phyloP scores from a whole-genome alignment of 768 basidiomycete species.

The Nidula microcarpa region DNA sequence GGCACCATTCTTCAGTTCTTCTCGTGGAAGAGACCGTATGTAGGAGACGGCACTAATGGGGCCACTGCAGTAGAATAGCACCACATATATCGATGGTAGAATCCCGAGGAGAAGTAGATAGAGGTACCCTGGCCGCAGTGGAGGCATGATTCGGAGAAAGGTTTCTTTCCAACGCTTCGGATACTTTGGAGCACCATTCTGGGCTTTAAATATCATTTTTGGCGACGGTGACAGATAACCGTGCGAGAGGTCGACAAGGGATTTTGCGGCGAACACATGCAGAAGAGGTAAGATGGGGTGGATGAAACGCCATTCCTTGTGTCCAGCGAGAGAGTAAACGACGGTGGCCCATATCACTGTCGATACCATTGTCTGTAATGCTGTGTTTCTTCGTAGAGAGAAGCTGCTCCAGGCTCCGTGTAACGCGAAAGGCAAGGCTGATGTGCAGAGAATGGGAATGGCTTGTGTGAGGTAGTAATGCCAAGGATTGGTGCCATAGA shows the following conservation, averaged over 20 bases:
- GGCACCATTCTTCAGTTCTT: slow-evolving; percentile 38
- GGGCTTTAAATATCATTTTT: too few species aligned
- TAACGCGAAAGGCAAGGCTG: slow-evolving; percentile 67
- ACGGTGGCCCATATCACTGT: slow-evolving; percentile 58
- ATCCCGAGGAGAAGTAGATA: slow-evolving; percentile 48
- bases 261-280: slow-evolving; percentile 74
- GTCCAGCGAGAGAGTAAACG: slow-evolving; percentile 77
- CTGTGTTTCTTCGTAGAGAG: slow-evolving; percentile 18
- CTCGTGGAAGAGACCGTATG: slow-evolving; percentile 50
- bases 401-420: slow-evolving; percentile 49
- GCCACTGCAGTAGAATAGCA: slow-evolving; percentile 74
- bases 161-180: neutral
- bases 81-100: slow-evolving; percentile 64
- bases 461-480: slow-evolving; percentile 90
- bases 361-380: slow-evolving; percentile 41
- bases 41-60: slow-evolving; percentile 76
- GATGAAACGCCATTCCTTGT: slow-evolving; percentile 98
- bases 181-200: neutral
- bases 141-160: slow-evolving; percentile 13
- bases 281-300: slow-evolving; percentile 87
- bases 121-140: slow-evolving; percentile 31
- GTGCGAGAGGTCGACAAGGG: slow-evolving; percentile 53
- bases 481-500: slow-evolving; percentile 85
- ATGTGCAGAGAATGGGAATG: slow-evolving; percentile 76
- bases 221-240: neutral